Evolutionary conservation across 805 yeast genomes (phyloP).

Genomic region (Pichia phayaonensis): DNA sequence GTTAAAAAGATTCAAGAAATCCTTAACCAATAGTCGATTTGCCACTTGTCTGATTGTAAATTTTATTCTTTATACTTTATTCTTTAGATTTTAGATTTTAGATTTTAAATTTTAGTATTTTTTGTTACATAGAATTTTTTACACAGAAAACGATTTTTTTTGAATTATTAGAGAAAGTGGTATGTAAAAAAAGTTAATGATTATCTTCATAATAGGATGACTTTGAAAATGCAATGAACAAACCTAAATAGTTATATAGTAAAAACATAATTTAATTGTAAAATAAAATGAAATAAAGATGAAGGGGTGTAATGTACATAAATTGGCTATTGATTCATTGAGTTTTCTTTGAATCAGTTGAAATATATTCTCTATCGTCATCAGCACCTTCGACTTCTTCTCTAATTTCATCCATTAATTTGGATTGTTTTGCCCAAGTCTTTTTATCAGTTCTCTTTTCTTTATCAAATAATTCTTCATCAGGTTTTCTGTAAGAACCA

Average conservation of each 20-base stretch:
- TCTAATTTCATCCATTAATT: slow-evolving; percentile 73
- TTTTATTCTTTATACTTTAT: not conserved
- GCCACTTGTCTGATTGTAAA: too few relatives aligned
- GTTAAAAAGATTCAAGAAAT: slow-evolving; percentile 3
- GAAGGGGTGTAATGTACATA: too few relatives aligned
- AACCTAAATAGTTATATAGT: not conserved
- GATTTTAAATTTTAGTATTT: not conserved
- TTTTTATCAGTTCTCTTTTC: slow-evolving; percentile 45
- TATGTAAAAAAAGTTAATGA: not conserved
- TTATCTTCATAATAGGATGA: not conserved
- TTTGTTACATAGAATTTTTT: not conserved
- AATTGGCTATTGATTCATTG: not conserved
- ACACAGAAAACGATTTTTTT: not conserved
- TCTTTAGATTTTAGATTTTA: not conserved
- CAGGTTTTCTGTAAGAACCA: slow-evolving; percentile 88
- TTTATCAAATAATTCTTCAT: slow-evolving; percentile 71
- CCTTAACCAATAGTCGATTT: not conserved
- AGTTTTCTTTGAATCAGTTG: slow-evolving; percentile 30
- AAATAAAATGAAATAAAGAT: too few relatives aligned
- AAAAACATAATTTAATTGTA: not conserved
- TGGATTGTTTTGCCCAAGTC: slow-evolving; percentile 65
- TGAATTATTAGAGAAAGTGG: not conserved
- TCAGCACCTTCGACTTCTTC: slow-evolving; percentile 72
- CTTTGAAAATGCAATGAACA: not conserved
- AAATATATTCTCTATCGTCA: slow-evolving; percentile 67